These are phyloP conservation scores for Botrytis aclada DNA, from an alignment of 2,329 filamentous ascomycete genomes.

Conservation along the genomic window DNA sequence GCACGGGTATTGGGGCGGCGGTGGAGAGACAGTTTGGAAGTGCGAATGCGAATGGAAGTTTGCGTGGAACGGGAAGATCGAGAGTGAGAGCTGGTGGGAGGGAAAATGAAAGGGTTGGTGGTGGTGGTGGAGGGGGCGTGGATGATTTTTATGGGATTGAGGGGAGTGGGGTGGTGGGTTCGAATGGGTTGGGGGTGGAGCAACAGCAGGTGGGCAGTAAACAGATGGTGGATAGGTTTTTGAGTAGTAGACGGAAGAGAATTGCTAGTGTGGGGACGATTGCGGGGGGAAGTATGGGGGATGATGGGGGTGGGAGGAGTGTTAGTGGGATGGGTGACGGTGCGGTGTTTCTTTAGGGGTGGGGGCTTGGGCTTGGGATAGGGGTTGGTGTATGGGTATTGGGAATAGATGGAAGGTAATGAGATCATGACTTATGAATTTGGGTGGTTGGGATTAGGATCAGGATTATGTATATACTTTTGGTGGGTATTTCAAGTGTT, in stretches of 20 bases:
- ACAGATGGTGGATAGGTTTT: slow-evolving; percentile 54
- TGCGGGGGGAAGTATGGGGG: slow-evolving; percentile 30
- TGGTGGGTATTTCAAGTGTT: neutral
- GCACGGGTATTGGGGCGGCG: slow-evolving; percentile 28
- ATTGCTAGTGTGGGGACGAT: slow-evolving; percentile 41
- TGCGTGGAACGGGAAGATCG: neutral
- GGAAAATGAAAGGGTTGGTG: slow-evolving; percentile 3
- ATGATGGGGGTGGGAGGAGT: neutral
- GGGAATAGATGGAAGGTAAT: neutral
- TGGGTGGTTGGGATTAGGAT: neutral
- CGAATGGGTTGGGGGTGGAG: slow-evolving; percentile 29
- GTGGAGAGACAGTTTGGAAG: slow-evolving; percentile 38
- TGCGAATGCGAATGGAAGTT: neutral
- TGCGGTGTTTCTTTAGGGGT: neutral
- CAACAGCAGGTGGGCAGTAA: slow-evolving; percentile 45
- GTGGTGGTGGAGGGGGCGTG: neutral
- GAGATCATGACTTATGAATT: neutral
- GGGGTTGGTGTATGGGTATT: neutral
- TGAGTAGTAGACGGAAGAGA: slow-evolving; percentile 48
- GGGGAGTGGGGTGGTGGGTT: slow-evolving; percentile 28
- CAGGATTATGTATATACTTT: neutral
- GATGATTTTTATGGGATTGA: slow-evolving; percentile 28
- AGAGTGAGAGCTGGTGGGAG: slow-evolving; percentile 6
- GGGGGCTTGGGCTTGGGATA: no score
- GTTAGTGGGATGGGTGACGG: neutral